Percentiles rank a stretch among this genome's conserved stretches.
phyloP scores from a whole-genome alignment of 805 yeast genomes.

The Ogataea sp. region DNA sequence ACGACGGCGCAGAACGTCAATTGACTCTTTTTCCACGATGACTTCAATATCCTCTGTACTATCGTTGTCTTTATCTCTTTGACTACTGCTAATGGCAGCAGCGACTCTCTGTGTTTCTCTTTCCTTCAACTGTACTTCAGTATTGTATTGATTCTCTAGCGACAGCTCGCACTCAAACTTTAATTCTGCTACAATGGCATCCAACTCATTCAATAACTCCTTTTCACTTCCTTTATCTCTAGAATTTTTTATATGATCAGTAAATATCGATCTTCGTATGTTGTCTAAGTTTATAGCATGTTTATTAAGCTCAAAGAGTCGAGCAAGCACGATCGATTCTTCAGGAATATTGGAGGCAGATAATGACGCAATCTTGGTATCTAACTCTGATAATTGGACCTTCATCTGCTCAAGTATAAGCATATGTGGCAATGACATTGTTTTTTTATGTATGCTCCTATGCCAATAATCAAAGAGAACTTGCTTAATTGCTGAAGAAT shows the following conservation, averaged over 20 bases:
- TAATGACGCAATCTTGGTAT: background rate
- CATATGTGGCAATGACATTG: background rate
- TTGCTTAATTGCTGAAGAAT: no score
- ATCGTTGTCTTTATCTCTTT: background rate
- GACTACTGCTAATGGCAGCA: no score
- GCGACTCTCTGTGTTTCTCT: no score
- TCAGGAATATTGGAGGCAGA: no score
- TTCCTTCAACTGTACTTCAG: no score
- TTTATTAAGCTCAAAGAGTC: background rate
- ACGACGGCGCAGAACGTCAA: conserved; percentile 20
- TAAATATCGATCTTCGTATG: background rate
- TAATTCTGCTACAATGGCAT: background rate
- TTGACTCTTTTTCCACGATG: conserved; percentile 15
- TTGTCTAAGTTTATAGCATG: background rate
- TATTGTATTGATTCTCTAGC: background rate
- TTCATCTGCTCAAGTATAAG: background rate
- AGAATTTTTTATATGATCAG: background rate
- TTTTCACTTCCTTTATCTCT: background rate
- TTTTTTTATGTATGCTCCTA: no score
- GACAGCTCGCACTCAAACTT: background rate
- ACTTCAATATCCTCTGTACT: background rate
- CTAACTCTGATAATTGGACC: background rate
- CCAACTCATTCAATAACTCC: background rate
- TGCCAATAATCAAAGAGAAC: no score
- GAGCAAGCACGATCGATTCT: background rate